Percentiles rank a stretch among this genome's conserved stretches.
Evolutionary conservation across 2,329 filamentous ascomycete species (phyloP).

Genomic region (Lachnellula subtilissima): DNA sequence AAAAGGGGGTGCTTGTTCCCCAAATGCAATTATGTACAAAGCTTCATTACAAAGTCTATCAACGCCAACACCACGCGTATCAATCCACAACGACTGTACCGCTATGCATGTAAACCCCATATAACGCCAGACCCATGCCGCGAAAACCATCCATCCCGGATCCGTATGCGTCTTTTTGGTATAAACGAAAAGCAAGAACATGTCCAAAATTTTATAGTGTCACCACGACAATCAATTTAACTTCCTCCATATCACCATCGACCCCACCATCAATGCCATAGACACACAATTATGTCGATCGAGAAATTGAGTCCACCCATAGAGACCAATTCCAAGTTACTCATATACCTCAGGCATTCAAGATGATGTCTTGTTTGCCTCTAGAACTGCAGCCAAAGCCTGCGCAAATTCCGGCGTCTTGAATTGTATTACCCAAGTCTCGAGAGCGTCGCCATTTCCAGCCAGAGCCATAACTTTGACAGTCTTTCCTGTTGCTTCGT

Average conservation of each 20-base stretch:
- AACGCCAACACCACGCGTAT: background rate
- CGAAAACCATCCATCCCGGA: background rate
- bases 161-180: background rate
- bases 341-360: background rate
- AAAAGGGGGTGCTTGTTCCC: too few relatives aligned
- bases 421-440: conserved; percentile 68
- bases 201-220: background rate
- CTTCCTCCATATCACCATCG: background rate
- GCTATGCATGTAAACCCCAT: background rate
- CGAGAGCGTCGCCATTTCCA: conserved; percentile 53
- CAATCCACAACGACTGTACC: background rate
- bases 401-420: conserved; percentile 52
- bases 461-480: conserved; percentile 54
- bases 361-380: conserved; percentile 43
- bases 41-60: background rate
- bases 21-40: background rate
- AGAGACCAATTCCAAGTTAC: background rate
- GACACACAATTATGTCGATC: background rate
- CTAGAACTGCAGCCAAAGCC: conserved; percentile 39
- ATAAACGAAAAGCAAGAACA: background rate
- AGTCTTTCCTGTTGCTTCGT: conserved; percentile 57
- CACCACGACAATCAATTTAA: too few relatives aligned
- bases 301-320: background rate
- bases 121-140: background rate
- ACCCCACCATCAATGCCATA: background rate